Base-by-base conservation (phyloP, 2,329 filamentous ascomycete species). In the Calonectria pseudoturangicola region DNA sequence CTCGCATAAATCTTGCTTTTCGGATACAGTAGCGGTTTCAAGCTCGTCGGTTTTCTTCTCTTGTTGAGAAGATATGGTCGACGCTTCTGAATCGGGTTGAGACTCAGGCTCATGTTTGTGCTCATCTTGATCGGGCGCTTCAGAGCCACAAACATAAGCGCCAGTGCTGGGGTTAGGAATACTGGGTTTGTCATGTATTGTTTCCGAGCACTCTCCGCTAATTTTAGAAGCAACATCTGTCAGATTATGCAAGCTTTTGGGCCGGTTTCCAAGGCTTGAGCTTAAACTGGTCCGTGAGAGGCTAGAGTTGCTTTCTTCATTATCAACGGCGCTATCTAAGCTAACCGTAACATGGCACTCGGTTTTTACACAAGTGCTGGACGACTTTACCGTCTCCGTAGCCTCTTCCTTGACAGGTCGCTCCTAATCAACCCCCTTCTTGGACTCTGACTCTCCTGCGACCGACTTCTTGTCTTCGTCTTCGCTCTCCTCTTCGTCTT, bases 401-500 rank as follows among this genome's bases (percentile, higher is more conserved):
- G 27, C 21, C 50, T 56, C 25, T 8, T 54, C 25, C 36, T 54
- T 43, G 36, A 6, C 33, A 43, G 58, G 58, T 63, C 47, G 41
- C 47, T 66, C 48, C 50, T 43, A 56, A 47, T 7, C 5, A 41
- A 41, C 58, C 54, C 27, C 33, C 54, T 41, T 25, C 36, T 60
- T 25, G 54, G 54, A 60, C 21, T 60, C 54, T 60, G 54, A 60
- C 21, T 27, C 33, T 41, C 25, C 10, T 21, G 25, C 12, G 33
- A 18, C 33, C 16, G 15, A 3, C 12, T 41, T 16, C 7, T 41
- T 18, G 12, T 4, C 36, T 10, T 60, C 16, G 13, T 16, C 1
- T 9, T 41, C 21, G 18, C 36, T 27, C 12, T 27, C 7, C 25
- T 58, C n/a, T 16, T 39, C 8, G 3, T 13, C 33, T 5, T 16